These are phyloP conservation scores for Magnusiomyces fungicola DNA, from an alignment of 1,139 yeast genomes.

Conservation along the genomic window DNA sequence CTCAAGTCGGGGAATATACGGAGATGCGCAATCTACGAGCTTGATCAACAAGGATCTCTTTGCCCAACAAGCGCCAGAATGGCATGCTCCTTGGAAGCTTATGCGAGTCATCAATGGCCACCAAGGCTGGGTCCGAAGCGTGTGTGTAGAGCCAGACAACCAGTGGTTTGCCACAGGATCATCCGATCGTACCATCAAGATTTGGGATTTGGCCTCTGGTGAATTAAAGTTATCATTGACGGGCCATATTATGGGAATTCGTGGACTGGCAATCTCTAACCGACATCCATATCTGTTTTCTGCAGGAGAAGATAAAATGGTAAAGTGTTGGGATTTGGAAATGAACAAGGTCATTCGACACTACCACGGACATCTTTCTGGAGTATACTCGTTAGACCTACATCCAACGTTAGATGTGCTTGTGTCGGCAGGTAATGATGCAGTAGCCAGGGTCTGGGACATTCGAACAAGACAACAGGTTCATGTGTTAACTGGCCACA, in stretches of 20 bases:
- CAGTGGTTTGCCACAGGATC: conserved; percentile 92
- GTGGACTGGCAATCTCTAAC: conserved; percentile 65
- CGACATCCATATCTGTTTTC: conserved; percentile 84
- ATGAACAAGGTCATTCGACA: conserved; percentile 73
- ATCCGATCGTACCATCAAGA: conserved; percentile 76
- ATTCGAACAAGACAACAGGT: conserved; percentile 71
- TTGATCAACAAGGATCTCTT: conserved; percentile 14
- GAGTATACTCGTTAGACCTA: conserved; percentile 72
- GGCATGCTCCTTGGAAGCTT: conserved; percentile 65
- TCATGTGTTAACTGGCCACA: conserved; percentile 77
- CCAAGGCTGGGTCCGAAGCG: conserved; percentile 82
- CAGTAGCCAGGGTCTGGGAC: conserved; percentile 89
- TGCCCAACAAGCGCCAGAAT: conserved; percentile 33
- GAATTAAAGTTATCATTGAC: conserved; percentile 66
- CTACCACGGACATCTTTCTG: conserved; percentile 91
- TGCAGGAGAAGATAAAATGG: conserved; percentile 89
- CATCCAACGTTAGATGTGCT: conserved; percentile 84
- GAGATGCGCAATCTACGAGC: conserved; percentile 2
- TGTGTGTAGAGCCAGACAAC: conserved; percentile 78
- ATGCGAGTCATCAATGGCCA: conserved; percentile 80
- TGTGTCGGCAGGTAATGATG: conserved; percentile 88
- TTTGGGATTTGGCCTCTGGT: conserved; percentile 84
- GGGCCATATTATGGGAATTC: conserved; percentile 86
- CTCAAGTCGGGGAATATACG: background rate
- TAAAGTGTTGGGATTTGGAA: conserved; percentile 97